Evolutionary conservation across 805 yeast genomes (phyloP).

Genomic region (Zygosaccharomyces pseudorouxii): DNA sequence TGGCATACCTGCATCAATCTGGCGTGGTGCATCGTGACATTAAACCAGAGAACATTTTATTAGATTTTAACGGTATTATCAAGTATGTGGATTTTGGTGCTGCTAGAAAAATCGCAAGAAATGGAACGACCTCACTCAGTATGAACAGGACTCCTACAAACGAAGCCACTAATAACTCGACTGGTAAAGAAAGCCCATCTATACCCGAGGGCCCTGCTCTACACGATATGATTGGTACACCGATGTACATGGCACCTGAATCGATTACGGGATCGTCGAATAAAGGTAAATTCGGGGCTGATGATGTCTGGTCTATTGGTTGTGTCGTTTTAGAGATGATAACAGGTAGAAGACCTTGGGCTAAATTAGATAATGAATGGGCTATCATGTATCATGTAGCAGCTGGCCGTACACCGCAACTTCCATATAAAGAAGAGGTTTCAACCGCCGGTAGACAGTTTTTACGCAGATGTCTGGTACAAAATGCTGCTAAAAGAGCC

Average conservation of each 20-base stretch:
- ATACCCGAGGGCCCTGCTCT: conserved; percentile 14
- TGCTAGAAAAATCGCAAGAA: conserved; percentile 78
- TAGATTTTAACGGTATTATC: conserved; percentile 88
- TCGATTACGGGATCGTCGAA: conserved; percentile 71
- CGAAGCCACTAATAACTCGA: conserved; percentile 10
- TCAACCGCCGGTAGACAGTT: conserved; percentile 69
- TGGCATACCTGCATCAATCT: conserved; percentile 88
- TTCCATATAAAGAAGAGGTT: conserved; percentile 75
- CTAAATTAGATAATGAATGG: conserved; percentile 93
- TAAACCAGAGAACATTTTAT: conserved; percentile 87
- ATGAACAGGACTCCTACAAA: conserved; percentile 7
- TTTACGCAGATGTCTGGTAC: conserved; percentile 69
- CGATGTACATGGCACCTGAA: conserved; percentile 99
- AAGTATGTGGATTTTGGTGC: conserved; percentile 98
- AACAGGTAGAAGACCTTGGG: conserved; percentile 96
- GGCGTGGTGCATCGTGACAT: conserved; percentile 97
- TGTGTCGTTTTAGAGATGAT: conserved; percentile 96
- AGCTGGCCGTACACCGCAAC: conserved; percentile 84
- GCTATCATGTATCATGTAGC: conserved; percentile 98
- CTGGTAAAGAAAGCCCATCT: conserved; percentile 36
- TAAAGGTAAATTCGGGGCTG: conserved; percentile 39
- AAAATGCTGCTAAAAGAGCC: conserved; percentile 75
- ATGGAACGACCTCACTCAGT: conserved; percentile 38
- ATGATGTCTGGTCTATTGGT: conserved; percentile 94
- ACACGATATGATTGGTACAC: conserved; percentile 70